These are phyloP conservation scores for Eimeria praecox DNA, from an alignment of 169 alveolate genomes.

Conservation along the genomic window DNA sequence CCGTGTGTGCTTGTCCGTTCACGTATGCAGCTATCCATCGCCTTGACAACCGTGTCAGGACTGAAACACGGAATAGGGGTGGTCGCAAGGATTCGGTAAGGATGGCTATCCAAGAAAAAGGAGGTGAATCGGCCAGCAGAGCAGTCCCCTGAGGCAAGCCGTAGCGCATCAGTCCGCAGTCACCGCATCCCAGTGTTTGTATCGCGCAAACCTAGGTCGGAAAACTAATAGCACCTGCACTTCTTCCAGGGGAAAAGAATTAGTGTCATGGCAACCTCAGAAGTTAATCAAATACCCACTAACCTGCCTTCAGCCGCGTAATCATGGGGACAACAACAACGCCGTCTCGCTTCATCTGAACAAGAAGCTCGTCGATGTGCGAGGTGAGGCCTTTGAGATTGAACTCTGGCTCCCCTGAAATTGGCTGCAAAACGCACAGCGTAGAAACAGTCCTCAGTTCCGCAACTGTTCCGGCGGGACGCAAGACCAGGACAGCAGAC, in stretches of 20 bases:
- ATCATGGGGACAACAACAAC: constrained; percentile 68
- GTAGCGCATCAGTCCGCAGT: not conserved
- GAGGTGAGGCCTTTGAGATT: constrained; percentile 49
- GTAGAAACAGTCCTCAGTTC: not conserved
- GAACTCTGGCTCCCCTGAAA: constrained; percentile 25
- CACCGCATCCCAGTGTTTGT: not conserved
- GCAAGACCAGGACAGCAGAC: not conserved
- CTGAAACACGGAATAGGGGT: constrained; percentile 69
- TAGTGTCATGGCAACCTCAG: not conserved
- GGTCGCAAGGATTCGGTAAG: constrained; percentile 72
- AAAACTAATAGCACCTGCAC: not conserved
- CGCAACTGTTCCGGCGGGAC: not conserved
- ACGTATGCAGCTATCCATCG: constrained; percentile 16
- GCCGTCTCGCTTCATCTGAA: constrained; percentile 63
- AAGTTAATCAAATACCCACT: not conserved
- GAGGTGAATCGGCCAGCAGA: constrained; percentile 58
- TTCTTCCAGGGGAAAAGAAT: not conserved
- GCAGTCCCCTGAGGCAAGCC: constrained; percentile 64
- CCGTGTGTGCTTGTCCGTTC: constrained; percentile 55
- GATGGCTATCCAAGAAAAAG: constrained; percentile 55
- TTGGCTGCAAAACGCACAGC: constrained; percentile 58
- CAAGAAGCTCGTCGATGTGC: constrained; percentile 61
- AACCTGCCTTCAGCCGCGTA: constrained; percentile 59
- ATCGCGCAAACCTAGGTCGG: not conserved
- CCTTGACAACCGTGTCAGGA: constrained; percentile 62